Evolutionary conservation across 78 protist species (phyloP), one percentile per base, ranked within the genome.

Genomic region (Guillardia theta): DNA sequence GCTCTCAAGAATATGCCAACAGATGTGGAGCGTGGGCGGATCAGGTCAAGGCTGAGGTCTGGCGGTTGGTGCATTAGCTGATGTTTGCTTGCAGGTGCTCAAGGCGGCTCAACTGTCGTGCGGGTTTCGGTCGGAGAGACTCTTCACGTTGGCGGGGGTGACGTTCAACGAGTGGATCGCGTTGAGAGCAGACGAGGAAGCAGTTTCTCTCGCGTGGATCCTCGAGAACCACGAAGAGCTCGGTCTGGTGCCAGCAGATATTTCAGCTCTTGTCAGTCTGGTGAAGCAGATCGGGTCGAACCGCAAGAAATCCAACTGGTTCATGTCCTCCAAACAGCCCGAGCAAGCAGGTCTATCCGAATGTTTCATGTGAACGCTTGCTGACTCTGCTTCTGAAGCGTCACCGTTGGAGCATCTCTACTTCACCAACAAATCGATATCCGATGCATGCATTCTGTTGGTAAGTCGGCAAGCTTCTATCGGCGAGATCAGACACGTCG

Each of bases 161-260:
- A 70, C 83, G 83, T 70, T 36, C 83, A 70, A 70, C 83, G 83
- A 70, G 41, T 70, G 83, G 83, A 70, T 70, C 41, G 83, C 45
- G 4, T 43, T 70, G 10, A 33, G 22, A 43, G 83, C 46, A 36
- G 36, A 24, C 41, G 83, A 24, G 33, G 83, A 70, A 43, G 83
- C 83, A 1, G 83, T 70, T 22, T 12, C 15, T 1, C n/a, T 70
- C 46, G 0, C 33, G 36, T 70, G 83, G 83, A 24, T 70, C 41
- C 22, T 70, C 36, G 83, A 70, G 22, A 36, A 70, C 83, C 83
- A 70, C 83, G 36, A 24, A 24, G 83, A 70, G 6, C 83, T 70
- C 41, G 22, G 41, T 43, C 15, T 70, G 33, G 83, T 36, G 83
- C 83, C 83, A 0, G 83, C 83, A 4, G 83, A 70, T 43, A 24